Percentiles rank a stretch among this genome's conserved stretches.
Evolutionary conservation across 2,329 filamentous ascomycete genomes (phyloP).

Genomic region (Knufia petricola): DNA sequence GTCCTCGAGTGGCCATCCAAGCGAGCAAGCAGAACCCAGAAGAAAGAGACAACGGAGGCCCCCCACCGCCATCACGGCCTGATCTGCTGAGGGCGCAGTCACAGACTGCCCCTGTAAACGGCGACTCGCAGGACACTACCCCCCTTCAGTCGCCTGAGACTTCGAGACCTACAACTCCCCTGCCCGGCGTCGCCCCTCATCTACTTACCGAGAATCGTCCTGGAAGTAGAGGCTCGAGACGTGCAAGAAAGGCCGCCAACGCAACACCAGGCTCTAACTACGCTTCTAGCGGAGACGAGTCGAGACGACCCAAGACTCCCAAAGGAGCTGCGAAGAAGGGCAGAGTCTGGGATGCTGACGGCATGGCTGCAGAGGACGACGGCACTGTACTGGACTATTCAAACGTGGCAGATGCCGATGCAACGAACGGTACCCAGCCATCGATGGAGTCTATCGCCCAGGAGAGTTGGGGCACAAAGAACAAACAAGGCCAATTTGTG

Average conservation of each 20-base stretch:
- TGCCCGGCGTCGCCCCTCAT: conserved; percentile 47
- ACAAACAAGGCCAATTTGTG: conserved; percentile 82
- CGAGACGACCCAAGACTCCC: conserved; percentile 48
- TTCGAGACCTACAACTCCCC: conserved; percentile 70
- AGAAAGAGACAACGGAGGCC: conserved; percentile 41
- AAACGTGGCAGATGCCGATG: conserved; percentile 44
- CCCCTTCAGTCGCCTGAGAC: conserved; percentile 61
- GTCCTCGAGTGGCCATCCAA: conserved; percentile 31
- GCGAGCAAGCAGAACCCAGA: conserved; percentile 40
- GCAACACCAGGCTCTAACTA: conserved; percentile 52
- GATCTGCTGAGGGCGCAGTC: conserved; percentile 43
- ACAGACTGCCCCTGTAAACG: conserved; percentile 32
- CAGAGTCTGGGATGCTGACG: conserved; percentile 86
- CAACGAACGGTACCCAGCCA: conserved; percentile 28
- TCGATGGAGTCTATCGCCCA: conserved; percentile 63
- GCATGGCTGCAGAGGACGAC: conserved; percentile 72
- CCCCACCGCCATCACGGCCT: conserved; percentile 44
- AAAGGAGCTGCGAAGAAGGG: conserved; percentile 63
- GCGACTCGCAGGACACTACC: conserved; percentile 56
- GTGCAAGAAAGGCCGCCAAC: conserved; percentile 61
- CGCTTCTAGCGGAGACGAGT: conserved; percentile 76
- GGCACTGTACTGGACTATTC: conserved; percentile 85
- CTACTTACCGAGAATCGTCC: conserved; percentile 62
- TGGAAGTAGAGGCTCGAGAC: conserved; percentile 65
- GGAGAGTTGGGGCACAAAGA: conserved; percentile 74